Base-by-base conservation (phyloP, 495 filamentous ascomycete genomes). In the Podospora australis region DNA sequence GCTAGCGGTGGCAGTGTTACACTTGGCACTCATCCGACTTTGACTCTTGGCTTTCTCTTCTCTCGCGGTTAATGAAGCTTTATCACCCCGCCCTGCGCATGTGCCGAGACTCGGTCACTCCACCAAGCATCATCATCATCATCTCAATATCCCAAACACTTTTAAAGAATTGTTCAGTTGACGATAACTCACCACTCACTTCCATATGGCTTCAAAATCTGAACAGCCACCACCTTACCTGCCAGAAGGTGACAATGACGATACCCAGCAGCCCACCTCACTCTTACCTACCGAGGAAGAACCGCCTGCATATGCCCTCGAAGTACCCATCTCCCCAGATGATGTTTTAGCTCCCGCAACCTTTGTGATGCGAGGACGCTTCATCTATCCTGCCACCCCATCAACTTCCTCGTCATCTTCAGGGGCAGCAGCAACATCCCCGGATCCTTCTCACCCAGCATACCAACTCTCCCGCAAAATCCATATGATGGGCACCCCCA, bases 401-500 rank as follows among this genome's bases (percentile, higher is more conserved):
- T 35, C 56, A 16, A 56, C 56, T 9, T 38, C 58, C 0, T 44
- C 49, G 17, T 36, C 45, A 38, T n/a, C n/a, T n/a, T 55, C 59
- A n/a, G n/a, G n/a, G n/a, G n/a, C n/a, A n/a, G 16, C 38, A 10
- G 39, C 56, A 16, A 56, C 56, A 11, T 38, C 58, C 0, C 46
- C 49, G 17, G 40, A 47, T 39, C n/a, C n/a, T n/a, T 55, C 59
- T 6, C 14, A 51, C 7, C 56, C 63, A 7, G 19, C 56, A 21
- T 66, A 66, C 44, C 49, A 63, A 39, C 59, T 65, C 16, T 63
- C 63, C 19, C 47, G 58, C 17, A 47, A 44, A 3, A 62, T 57
- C 21, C 59, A 64, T n/a, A n/a, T n/a, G n/a, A n/a, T n/a, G n/a
- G n/a, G n/a, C 39, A 45, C 51, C 8, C 59, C 54, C 36, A 46